Conservation (phyloP, 306 rosid species). For the Vigna reflexopilosa region DNA sequence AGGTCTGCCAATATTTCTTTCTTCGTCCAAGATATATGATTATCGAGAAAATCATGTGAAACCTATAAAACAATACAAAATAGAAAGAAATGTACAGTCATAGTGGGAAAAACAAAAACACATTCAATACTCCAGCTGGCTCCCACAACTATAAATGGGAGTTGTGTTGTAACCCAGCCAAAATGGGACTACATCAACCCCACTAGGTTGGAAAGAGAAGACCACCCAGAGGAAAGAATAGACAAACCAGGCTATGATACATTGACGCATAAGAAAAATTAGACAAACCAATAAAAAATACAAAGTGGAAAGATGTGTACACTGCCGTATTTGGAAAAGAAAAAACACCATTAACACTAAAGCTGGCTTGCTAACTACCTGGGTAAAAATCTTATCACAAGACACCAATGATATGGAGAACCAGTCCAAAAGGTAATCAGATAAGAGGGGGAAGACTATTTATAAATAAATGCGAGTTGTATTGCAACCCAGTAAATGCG, state of each 20-base stretch:
- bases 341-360: not conserved
- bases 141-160: slow-evolving; percentile 18
- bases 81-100: slow-evolving; percentile 21
- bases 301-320: slow-evolving; percentile 10
- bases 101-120: slow-evolving; percentile 28
- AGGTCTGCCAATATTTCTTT: slow-evolving; percentile 5
- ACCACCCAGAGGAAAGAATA: slow-evolving; percentile 19
- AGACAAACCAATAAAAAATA: slow-evolving; percentile 24
- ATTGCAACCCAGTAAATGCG: slow-evolving; percentile 29
- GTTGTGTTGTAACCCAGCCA: slow-evolving; percentile 11
- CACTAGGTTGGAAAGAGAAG: slow-evolving; percentile 29
- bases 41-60: slow-evolving; percentile 18
- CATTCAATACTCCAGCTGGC: slow-evolving; percentile 11
- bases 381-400: slow-evolving; percentile 9
- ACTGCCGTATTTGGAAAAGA: slow-evolving; percentile 32
- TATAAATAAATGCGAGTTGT: not conserved
- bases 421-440: slow-evolving; percentile 22
- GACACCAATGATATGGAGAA: slow-evolving; percentile 18
- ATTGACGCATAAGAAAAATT: not conserved
- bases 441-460: slow-evolving; percentile 1
- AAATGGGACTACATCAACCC: slow-evolving; percentile 40
- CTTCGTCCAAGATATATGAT: slow-evolving; percentile 17
- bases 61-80: slow-evolving; percentile 32
- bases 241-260: slow-evolving; percentile 17
- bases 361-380: slow-evolving; percentile 16